Percentiles rank a stretch among this genome's conserved stretches.
Evolutionary conservation across 768 basidiomycete genomes (phyloP).

Genomic region (Psilocybe azurescens): DNA sequence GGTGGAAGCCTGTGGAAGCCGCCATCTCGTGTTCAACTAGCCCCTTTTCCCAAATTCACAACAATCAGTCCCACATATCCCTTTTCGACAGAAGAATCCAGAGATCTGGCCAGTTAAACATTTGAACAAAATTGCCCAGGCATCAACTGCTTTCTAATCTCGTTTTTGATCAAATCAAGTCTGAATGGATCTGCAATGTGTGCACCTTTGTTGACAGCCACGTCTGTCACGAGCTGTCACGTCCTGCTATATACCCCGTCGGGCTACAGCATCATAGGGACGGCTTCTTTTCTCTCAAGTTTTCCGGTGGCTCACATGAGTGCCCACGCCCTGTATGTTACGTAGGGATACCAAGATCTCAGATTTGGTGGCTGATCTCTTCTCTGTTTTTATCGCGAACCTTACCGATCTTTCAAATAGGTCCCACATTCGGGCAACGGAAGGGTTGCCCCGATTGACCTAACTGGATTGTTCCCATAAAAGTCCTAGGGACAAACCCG

Average conservation of each 20-base stretch:
- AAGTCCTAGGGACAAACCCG: constrained; percentile 18
- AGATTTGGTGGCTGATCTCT: constrained; percentile 9
- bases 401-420: constrained; percentile 14
- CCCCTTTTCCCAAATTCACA: neutral
- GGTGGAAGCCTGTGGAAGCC: neutral
- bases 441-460: constrained; percentile 15
- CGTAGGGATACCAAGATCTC: constrained; percentile 14
- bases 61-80: neutral
- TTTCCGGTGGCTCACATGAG: neutral
- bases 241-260: neutral
- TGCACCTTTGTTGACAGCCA: neutral
- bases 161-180: neutral
- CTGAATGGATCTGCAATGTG: neutral
- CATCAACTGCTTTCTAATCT: neutral
- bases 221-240: neutral
- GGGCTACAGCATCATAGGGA: neutral
- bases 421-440: constrained; percentile 16
- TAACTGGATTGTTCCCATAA: constrained; percentile 17
- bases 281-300: constrained; percentile 3
- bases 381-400: constrained; percentile 18
- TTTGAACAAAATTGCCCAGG: neutral
- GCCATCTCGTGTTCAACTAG: neutral
- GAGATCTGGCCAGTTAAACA: neutral
- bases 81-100: neutral
- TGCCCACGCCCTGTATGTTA: neutral